phyloP scores from a whole-genome alignment of 441 rosid genomes.

The Geranium incanum region DNA sequence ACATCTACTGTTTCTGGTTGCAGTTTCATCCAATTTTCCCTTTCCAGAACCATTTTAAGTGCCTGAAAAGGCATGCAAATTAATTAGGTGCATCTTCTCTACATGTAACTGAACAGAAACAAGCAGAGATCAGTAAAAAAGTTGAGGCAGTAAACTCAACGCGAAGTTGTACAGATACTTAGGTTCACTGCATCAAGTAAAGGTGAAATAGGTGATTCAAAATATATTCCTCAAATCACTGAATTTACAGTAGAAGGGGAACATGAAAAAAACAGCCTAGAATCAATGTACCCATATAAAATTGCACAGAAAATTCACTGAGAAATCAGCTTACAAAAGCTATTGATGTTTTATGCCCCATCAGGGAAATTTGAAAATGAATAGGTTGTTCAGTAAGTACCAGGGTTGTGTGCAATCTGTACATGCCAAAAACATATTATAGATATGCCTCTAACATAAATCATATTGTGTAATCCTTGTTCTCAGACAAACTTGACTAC shows the following conservation, averaged over 20 bases:
- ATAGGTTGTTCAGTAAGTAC: background rate
- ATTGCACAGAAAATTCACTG: too few species aligned
- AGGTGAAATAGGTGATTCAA: background rate
- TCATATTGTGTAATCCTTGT: background rate
- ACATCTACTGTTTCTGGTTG: slow-evolving; percentile 63
- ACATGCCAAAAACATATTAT: slow-evolving; percentile 4
- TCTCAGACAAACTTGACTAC: background rate
- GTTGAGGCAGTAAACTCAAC: background rate
- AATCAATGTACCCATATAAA: background rate
- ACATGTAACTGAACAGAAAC: slow-evolving; percentile 4
- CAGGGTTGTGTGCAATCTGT: background rate
- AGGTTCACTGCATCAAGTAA: background rate
- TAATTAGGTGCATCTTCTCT: background rate
- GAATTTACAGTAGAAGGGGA: background rate
- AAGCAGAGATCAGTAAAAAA: background rate
- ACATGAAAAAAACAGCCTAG: background rate
- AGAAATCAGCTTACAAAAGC: background rate
- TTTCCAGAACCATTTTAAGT: slow-evolving; percentile 94
- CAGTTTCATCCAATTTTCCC: slow-evolving; percentile 80
- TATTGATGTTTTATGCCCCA: background rate
- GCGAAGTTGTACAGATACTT: background rate
- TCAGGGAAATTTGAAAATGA: background rate
- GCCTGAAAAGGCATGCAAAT: slow-evolving; percentile 48
- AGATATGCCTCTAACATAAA: slow-evolving; percentile 1
- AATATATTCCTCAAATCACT: background rate